These are phyloP conservation scores for Chaetomiaceae sp. DNA, from an alignment of 2,329 filamentous ascomycete genomes.

Conservation along the genomic window DNA sequence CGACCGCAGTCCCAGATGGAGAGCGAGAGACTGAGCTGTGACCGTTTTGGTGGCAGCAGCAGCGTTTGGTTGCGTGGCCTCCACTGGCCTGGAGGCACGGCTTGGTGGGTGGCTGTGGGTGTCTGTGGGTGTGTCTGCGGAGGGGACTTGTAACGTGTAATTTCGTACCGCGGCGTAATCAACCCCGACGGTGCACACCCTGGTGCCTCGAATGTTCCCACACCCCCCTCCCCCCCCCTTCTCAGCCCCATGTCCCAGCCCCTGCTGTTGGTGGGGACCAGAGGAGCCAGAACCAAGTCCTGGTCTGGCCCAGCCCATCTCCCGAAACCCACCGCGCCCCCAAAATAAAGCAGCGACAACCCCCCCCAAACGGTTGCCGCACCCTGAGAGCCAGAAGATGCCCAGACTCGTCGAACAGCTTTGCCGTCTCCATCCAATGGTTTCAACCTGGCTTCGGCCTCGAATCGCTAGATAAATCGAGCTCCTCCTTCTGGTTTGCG, in stretches of 20 bases:
- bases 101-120: no score
- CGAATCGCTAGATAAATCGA: slow-evolving; percentile 7
- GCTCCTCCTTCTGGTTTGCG: no score
- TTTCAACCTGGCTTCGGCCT: slow-evolving; percentile 6
- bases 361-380: slow-evolving; percentile 1
- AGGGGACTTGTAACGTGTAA: not conserved
- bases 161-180: not conserved
- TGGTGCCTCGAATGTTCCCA: slow-evolving; percentile 3
- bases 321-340: slow-evolving; percentile 2
- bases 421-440: slow-evolving; percentile 10
- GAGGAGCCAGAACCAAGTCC: slow-evolving; percentile 14
- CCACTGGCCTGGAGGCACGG: no score
- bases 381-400: slow-evolving; percentile 1
- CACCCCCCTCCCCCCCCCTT: not conserved
- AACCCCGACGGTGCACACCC: not conserved
- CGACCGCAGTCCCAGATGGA: no score
- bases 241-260: slow-evolving; percentile 5
- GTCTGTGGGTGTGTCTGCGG: not conserved
- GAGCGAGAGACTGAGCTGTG: no score
- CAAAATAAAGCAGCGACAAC: slow-evolving; percentile 16
- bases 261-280: slow-evolving; percentile 5
- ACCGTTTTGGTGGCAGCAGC: not conserved
- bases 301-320: slow-evolving; percentile 21
- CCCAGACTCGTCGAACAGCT: no score
- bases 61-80: not conserved